These are phyloP conservation scores for Myxozyma udenii DNA, from an alignment of 805 yeast genomes.

Conservation along the genomic window DNA sequence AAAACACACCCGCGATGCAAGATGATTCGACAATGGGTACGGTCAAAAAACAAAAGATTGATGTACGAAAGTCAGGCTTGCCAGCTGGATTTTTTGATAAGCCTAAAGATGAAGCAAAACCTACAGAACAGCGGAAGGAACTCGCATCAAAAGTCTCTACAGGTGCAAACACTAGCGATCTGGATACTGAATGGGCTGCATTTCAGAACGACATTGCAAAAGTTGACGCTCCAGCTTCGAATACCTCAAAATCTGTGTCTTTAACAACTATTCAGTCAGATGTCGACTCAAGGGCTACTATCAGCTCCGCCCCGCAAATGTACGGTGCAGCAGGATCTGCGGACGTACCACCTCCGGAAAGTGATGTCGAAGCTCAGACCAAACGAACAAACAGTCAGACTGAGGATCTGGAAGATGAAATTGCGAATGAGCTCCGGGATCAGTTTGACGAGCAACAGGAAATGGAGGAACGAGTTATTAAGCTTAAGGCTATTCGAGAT, in stretches of 20 bases:
- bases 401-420: conserved; percentile 14
- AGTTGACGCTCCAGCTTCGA: conserved; percentile 1
- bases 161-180: background rate
- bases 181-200: conserved; percentile 29
- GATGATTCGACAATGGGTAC: too few relatives aligned
- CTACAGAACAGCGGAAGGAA: background rate
- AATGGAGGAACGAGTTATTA: conserved; percentile 15
- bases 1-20: background rate
- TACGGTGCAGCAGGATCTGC: background rate
- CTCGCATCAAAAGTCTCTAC: too few relatives aligned
- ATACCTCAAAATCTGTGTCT: background rate
- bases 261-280: background rate
- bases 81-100: background rate
- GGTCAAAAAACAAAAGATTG: background rate
- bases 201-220: conserved; percentile 25
- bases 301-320: background rate
- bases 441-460: conserved; percentile 26
- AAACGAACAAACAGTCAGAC: background rate
- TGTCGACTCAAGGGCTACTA: too few relatives aligned
- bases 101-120: background rate
- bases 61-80: background rate
- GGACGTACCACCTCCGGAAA: background rate
- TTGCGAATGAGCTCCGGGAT: conserved; percentile 11
- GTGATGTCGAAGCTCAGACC: background rate
- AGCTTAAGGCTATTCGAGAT: conserved; percentile 23